A percentile compares a stretch with the other conserved stretches of the same genome.
Conservation (phyloP, 75 land plant species). For the Isoetes taiwanensis region DNA sequence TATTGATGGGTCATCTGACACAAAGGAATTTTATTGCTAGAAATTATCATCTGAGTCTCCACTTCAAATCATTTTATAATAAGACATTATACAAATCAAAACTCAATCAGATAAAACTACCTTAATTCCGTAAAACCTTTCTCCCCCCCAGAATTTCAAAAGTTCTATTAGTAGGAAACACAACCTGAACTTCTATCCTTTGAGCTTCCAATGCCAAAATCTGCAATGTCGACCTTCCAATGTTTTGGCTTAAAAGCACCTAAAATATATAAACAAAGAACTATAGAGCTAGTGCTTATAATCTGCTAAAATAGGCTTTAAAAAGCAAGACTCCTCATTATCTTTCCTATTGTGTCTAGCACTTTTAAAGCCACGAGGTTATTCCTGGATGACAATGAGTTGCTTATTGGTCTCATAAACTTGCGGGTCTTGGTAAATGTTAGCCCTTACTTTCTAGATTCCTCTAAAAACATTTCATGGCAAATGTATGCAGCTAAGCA, state of each 20-base stretch:
- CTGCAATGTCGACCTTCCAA: constrained; percentile 13
- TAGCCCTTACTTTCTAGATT: too few relatives aligned
- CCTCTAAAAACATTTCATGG: too few relatives aligned
- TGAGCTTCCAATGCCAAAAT: constrained; percentile 10
- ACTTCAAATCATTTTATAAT: not conserved
- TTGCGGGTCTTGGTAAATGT: too few relatives aligned
- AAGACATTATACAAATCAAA: not conserved
- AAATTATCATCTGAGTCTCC: not conserved
- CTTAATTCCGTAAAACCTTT: not conserved
- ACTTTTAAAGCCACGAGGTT: too few relatives aligned
- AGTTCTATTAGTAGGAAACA: not conserved
- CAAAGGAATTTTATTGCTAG: too few relatives aligned
- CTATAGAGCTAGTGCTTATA: not conserved
- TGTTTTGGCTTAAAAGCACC: constrained; percentile 15
- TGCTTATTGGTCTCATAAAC: too few relatives aligned
- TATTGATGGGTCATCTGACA: too few relatives aligned
- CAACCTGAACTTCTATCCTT: not conserved
- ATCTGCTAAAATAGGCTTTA: too few relatives aligned
- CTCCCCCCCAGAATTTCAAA: not conserved
- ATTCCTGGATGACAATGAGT: too few relatives aligned
- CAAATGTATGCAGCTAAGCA: too few relatives aligned
- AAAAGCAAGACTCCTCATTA: too few relatives aligned
- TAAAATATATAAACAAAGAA: not conserved
- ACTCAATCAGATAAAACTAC: not conserved
- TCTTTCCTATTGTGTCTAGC: too few relatives aligned